A percentile compares a stretch with the other conserved stretches of the same genome.
Conservation (phyloP, 176 grass and related monocot genomes). For the Aegilops sharonensis region DNA sequence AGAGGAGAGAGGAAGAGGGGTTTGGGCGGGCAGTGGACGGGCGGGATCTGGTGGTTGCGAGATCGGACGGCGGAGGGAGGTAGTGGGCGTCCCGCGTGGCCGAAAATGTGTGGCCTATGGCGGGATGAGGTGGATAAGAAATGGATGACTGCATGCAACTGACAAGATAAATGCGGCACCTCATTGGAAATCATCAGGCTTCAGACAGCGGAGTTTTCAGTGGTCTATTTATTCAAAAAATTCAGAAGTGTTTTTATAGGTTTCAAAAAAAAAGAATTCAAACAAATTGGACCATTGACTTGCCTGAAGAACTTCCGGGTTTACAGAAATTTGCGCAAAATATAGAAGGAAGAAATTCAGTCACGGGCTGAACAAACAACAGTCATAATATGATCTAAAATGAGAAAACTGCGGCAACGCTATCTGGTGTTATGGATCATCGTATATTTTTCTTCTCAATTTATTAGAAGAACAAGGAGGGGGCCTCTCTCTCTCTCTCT, state of each 20-base stretch:
- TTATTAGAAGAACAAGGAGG: too few relatives aligned
- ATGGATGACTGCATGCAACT: constrained; percentile 14
- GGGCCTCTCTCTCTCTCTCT: too few relatives aligned
- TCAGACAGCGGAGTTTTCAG: not conserved
- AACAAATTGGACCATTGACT: too few relatives aligned
- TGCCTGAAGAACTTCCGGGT: too few relatives aligned
- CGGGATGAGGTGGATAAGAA: constrained; percentile 52
- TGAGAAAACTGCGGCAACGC: too few relatives aligned
- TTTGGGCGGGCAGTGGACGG: constrained; percentile 27
- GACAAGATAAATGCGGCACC: not conserved
- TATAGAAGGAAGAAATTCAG: too few relatives aligned
- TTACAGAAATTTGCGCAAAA: too few relatives aligned
- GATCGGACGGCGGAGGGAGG: constrained; percentile 11
- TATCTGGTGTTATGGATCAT: too few relatives aligned
- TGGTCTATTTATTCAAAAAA: not conserved
- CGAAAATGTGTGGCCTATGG: constrained; percentile 26
- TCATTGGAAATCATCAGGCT: not conserved
- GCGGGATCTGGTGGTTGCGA: not conserved
- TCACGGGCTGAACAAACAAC: too few relatives aligned
- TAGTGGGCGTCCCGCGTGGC: not conserved
- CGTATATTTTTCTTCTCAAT: too few relatives aligned
- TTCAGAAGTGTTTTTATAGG: not conserved
- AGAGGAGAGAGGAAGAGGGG: constrained; percentile 18
- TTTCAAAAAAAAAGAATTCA: too few relatives aligned
- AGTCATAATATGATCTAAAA: too few relatives aligned